Evolutionary conservation across 305 asterid genomes (phyloP).

Genomic region (Fraxinus angustifolia): DNA sequence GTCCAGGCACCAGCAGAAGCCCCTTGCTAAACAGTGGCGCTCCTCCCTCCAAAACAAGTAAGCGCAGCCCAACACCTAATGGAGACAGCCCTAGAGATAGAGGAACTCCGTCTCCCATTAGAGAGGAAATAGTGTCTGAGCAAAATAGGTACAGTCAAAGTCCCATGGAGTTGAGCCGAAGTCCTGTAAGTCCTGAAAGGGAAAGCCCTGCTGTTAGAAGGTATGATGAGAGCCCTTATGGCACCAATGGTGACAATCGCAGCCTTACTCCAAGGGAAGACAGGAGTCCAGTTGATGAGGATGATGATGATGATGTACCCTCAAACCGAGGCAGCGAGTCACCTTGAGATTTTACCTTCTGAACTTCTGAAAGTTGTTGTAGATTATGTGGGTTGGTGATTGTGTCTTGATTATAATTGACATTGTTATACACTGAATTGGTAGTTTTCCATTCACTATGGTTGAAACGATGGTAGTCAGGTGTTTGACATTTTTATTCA

Average conservation of each 20-base stretch:
- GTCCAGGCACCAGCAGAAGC: conserved; percentile 41
- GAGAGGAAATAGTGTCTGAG: background rate
- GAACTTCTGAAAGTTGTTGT: background rate
- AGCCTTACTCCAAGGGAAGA: conserved; percentile 63
- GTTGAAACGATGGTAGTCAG: background rate
- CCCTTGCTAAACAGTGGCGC: conserved; percentile 43
- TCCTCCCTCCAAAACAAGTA: conserved; percentile 50
- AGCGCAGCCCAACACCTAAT: conserved; percentile 57
- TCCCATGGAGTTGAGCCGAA: conserved; percentile 52
- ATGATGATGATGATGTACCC: conserved; percentile 35
- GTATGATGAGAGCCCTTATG: conserved; percentile 61
- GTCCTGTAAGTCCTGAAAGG: conserved; percentile 39
- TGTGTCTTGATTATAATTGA: background rate
- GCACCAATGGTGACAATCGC: conserved; percentile 49
- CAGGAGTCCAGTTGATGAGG: conserved; percentile 63
- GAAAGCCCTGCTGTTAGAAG: conserved; percentile 38
- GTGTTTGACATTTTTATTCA: background rate
- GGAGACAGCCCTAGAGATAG: conserved; percentile 41
- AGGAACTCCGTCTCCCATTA: conserved; percentile 19
- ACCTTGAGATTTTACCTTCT: conserved; percentile 30
- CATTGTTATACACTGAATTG: background rate
- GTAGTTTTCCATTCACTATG: background rate
- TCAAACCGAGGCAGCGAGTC: conserved; percentile 56
- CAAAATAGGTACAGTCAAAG: conserved; percentile 1
- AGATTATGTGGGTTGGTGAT: background rate